These are phyloP conservation scores for Candida methanosorbosa DNA, from an alignment of 805 yeast species.

Conservation along the genomic window DNA sequence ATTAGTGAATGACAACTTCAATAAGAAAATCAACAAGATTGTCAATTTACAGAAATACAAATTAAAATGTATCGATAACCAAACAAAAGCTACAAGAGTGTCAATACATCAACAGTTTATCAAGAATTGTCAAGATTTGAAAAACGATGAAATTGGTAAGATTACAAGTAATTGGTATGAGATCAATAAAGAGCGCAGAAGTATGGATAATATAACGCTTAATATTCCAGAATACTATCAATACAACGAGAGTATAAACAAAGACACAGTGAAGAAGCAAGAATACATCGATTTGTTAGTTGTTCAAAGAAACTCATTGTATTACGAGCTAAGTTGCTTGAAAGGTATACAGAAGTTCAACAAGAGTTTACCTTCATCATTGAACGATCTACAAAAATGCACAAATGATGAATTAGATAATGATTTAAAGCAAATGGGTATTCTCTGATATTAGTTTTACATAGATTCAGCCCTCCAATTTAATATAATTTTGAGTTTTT, in stretches of 20 bases:
- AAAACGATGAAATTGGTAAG: slow-evolving; percentile 52
- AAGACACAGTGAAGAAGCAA: slow-evolving; percentile 14
- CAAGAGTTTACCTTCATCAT: slow-evolving; percentile 80
- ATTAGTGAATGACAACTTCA: slow-evolving; percentile 65
- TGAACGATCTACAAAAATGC: slow-evolving; percentile 51
- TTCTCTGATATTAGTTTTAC: slow-evolving; percentile 4
- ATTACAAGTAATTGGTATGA: slow-evolving; percentile 89
- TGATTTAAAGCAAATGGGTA: slow-evolving; percentile 69
- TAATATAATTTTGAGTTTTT: no score
- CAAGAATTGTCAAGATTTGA: slow-evolving; percentile 58
- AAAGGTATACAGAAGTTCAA: slow-evolving; percentile 52
- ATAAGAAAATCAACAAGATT: slow-evolving; percentile 43
- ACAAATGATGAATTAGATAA: slow-evolving; percentile 63
- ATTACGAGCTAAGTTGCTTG: slow-evolving; percentile 62
- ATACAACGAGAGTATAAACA: slow-evolving; percentile 18
- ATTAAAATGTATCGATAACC: slow-evolving; percentile 67
- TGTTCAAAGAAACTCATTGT: slow-evolving; percentile 56
- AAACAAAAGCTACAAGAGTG: slow-evolving; percentile 72
- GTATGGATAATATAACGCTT: slow-evolving; percentile 58
- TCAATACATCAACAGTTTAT: slow-evolving; percentile 77
- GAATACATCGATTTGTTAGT: slow-evolving; percentile 36
- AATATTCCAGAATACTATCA: slow-evolving; percentile 38
- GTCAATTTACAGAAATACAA: slow-evolving; percentile 47
- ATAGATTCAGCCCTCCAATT: no score
- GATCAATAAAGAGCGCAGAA: slow-evolving; percentile 80